Evolutionary conservation across 2,329 filamentous ascomycete species (phyloP), one percentile per base, ranked within the genome.

Genomic region (Orbilia blumenaviensis): DNA sequence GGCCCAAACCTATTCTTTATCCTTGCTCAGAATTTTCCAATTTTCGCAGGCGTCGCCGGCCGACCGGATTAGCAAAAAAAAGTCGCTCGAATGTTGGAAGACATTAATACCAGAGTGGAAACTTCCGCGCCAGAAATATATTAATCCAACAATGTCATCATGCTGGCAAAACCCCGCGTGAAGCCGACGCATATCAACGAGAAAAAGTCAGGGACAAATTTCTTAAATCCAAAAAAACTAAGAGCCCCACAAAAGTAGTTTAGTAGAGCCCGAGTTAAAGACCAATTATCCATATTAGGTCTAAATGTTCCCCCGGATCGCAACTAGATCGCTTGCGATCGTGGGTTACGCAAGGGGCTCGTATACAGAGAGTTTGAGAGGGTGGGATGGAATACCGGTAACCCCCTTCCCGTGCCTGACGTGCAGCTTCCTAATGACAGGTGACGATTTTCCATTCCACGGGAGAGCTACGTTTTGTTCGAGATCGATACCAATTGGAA

Each of bases 11-110:
- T 41, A 46, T 71, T 48, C 38, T n/a, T 14, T 44, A 48, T 61
- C 21, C 54, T 54, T 52, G 56, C 46, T 56, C 16, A 36, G 32
- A 56, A 38, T 36, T 56, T 56, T 54, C 27, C 32, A 21, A 56
- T 36, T 36, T 38, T 46, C n/a, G 29, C 29, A 36, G 32, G 23
- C 52, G 32, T 61, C 54, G 62, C 54, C 66, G 54, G 44, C 50
- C 16, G 50, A 41, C 58, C 66, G 56, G 52, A 56, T 56, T 56
- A 38, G 52, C 29, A 38, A 56, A 56, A 32, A 38, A 56, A 32
- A 38, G 8, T 32, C 8, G 52, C 16, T 18, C 18, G 38, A 38
- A n/a, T n/a, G 32, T 23, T 16, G 32, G 29, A 18, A n/a, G n/a
- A n/a, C n/a, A n/a, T n/a, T n/a, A n/a, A 56, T 38, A 38, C 18